Conservation (phyloP, 2,329 filamentous ascomycete genomes). For the Trichoderma sp. region DNA sequence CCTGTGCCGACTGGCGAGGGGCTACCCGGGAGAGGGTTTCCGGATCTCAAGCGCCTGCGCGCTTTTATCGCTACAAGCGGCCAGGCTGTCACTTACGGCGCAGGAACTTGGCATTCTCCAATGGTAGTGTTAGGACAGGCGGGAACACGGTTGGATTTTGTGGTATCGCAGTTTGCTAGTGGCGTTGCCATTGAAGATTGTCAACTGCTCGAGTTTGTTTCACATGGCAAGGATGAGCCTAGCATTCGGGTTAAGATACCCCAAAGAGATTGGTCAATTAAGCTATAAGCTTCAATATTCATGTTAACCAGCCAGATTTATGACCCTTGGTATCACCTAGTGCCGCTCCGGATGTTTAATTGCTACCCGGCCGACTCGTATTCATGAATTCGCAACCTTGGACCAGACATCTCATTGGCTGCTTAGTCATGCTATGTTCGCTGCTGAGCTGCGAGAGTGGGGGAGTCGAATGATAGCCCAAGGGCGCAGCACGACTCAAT, state of each 20-base stretch:
- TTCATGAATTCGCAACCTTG: conserved; percentile 4
- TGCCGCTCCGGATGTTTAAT: neutral
- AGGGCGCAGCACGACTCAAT: conserved; percentile 1
- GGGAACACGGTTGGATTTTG: conserved; percentile 72
- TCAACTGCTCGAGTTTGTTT: conserved; percentile 67
- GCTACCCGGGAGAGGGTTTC: conserved; percentile 65
- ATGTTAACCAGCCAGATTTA: neutral
- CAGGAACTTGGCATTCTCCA: conserved; percentile 93
- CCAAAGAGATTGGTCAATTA: conserved; percentile 22
- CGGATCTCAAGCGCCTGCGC: conserved; percentile 69
- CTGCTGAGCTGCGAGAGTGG: conserved; percentile 8
- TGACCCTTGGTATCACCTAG: too few species aligned
- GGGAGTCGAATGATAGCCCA: neutral
- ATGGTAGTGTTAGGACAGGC: conserved; percentile 80
- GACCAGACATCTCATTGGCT: conserved; percentile 10
- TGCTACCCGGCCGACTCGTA: conserved; percentile 4
- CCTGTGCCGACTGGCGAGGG: conserved; percentile 39
- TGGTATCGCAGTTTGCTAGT: conserved; percentile 88
- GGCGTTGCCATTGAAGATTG: conserved; percentile 83
- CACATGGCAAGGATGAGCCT: conserved; percentile 45
- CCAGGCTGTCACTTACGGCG: conserved; percentile 89
- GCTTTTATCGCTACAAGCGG: conserved; percentile 78
- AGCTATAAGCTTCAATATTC: conserved; percentile 11
- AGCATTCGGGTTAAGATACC: conserved; percentile 45
- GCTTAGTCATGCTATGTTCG: conserved; percentile 19